phyloP scores from a whole-genome alignment of 1,284 basidiomycete genomes.

The Agaricales sp. region DNA sequence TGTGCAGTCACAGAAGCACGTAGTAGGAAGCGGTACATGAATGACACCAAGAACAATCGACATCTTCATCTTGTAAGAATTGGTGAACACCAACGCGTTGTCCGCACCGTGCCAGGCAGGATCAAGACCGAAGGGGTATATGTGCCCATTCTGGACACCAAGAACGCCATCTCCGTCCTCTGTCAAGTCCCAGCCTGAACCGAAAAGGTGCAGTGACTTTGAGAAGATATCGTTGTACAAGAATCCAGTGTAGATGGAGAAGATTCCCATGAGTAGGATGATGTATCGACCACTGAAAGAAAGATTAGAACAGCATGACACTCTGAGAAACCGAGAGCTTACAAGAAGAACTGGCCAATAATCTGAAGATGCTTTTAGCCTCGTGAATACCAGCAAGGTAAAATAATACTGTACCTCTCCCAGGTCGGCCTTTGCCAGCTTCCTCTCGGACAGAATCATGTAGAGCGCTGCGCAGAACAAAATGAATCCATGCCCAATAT shows the following conservation, averaged over 20 bases:
- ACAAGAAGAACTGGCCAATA: slow-evolving; percentile 88
- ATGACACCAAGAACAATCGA: slow-evolving; percentile 94
- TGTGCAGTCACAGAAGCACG: slow-evolving; percentile 10
- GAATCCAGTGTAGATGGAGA: slow-evolving; percentile 93
- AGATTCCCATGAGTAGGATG: slow-evolving; percentile 93
- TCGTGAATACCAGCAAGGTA: neutral
- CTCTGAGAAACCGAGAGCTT: slow-evolving; percentile 25
- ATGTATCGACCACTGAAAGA: slow-evolving; percentile 85
- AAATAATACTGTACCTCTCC: slow-evolving; percentile 53
- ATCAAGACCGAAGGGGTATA: slow-evolving; percentile 92
- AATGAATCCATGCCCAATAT: slow-evolving; percentile 92
- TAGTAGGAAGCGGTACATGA: slow-evolving; percentile 58
- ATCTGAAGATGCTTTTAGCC: slow-evolving; percentile 33
- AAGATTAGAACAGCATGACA: slow-evolving; percentile 16
- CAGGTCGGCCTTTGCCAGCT: slow-evolving; percentile 66
- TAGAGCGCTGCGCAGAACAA: slow-evolving; percentile 68
- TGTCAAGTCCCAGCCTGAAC: slow-evolving; percentile 85
- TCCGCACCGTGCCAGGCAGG: slow-evolving; percentile 93
- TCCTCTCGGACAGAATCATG: slow-evolving; percentile 84
- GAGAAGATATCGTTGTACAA: slow-evolving; percentile 99
- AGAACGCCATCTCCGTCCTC: slow-evolving; percentile 30
- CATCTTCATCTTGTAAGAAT: slow-evolving; percentile 99
- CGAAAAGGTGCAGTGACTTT: slow-evolving; percentile 81
- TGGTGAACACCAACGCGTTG: slow-evolving; percentile 90
- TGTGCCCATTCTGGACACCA: slow-evolving; percentile 51